Evolutionary conservation across 1,139 yeast genomes (phyloP), one percentile per base, ranked within the genome.

Genomic region (Yamadazyma mexicana): DNA sequence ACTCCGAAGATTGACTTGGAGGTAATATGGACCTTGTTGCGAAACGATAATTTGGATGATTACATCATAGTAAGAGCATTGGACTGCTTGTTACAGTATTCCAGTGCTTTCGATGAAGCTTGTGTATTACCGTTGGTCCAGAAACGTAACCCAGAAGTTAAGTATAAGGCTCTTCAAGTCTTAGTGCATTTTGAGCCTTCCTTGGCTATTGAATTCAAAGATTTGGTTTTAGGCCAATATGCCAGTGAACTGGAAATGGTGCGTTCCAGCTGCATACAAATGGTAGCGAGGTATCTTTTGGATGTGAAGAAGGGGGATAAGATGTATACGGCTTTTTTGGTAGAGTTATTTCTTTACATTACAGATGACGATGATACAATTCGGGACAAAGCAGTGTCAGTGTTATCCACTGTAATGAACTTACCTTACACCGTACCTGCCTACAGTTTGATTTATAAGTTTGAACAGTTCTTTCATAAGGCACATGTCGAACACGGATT

Each of bases 291-390:
- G 8, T 20, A 6, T 5, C 22, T 20, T 28, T 17, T 28, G 6
- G 18, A 28, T 5, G 17, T 6, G 7, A 7, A 9, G 25, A 6
- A 7, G 3, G 17, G 10, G 8, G 17, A 31, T 18, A 7, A 17
- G 16, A n/a, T 5, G 8, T 18, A 31, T 16, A 18, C 18, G 3
- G 9, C 10, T n/a, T 17, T 45, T 1, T 24, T 39, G 6, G 35
- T 47, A 16, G 25, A 41, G n/a, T 30, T 47, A 3, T 33, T 44
- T 15, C 32, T 33, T 11, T 40, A 39, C 22, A 27, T 45, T 14
- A 64, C 69, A 38, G 94, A 85, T 55, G 92, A 84, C 51, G 87
- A 82, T 46, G 72, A 66, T 7, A 73, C 63, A 8, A 62, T 80
- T 10, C 61, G 85, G 49, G 45, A 49, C 1, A 20, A 52, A 3